Base-by-base conservation (phyloP, 805 yeast genomes). In the Ogataea chonburiensis region DNA sequence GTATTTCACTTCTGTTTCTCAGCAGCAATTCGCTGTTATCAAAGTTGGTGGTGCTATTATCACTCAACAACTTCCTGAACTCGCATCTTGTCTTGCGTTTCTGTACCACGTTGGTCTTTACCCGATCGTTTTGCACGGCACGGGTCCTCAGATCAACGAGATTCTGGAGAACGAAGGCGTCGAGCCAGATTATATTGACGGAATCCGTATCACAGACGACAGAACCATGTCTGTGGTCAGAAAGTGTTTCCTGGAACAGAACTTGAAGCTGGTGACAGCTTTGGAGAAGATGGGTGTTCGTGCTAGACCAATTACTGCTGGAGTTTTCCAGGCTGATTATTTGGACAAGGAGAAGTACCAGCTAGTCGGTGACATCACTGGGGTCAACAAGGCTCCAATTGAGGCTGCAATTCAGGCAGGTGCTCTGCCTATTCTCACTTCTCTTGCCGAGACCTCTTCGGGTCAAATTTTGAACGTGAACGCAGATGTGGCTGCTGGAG, bases 11-110 rank as follows among this genome's bases (percentile, higher is more conserved):
- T 87, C 96, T 20, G 98, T 93, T 12, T 81, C 88, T 5, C 89
- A 88, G 50, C 98, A 93, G 60, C 97, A 93, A 56, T 93, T 93
- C 55, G 99, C 99, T 3, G 96, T 93, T 28, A 93, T 93, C 64
- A 93, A 93, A 62, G 98, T 93, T 28, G 99, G 99, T 25, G 99
- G 99, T 47, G 99, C 98, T 24, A 91, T 93, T 55, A 93, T 93
- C 61, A 91, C 98, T 30, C 94, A 93, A 51, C 93, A 91, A 53
- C 68, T 93, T 46, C 84, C 88, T 7, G 96, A 91, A 65, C 70
- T 93, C 51, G 98, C 98, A 0, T 86, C 96, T 1, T 89, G 97
- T 56, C 71, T 93, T 46, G 97, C 98, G 4, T 93, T 93, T 64
- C 70, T 93, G 48, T 93, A 93, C 69, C 99, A 93, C 58, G 96